Evolutionary conservation across 2,329 filamentous ascomycete species (phyloP), one percentile per base, ranked within the genome.

Genomic region (Trichophyton benhamiae): DNA sequence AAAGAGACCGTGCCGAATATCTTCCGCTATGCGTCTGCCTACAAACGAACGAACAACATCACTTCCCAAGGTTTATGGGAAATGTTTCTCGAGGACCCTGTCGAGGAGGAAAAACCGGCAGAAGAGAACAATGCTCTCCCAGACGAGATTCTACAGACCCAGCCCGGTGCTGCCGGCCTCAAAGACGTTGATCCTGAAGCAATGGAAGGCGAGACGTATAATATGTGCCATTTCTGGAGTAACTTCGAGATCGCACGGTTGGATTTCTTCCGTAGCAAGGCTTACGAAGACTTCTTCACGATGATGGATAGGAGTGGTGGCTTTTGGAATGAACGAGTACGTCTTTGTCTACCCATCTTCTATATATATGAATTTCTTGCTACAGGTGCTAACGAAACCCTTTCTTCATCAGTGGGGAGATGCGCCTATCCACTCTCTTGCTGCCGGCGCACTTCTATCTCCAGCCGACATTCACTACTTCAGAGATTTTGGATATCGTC

Each of bases 161-260:
- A 95, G 64, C 85, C 89, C 25, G 85, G 83, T 42, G 81, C 82
- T 60, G 85, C 86, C 65, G 82, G 82, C 38, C 77, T 90, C n/a
- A 85, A 87, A 33, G 85, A 94, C 48, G 88, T 96, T 61, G 90
- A 97, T 70, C 86, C 87, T 0, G 91, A 97, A 71, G 83, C 86
- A 48, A 99, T 99, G 94, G 92, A 97, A 72, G 90, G 91, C 65
- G 94, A 99, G 74, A 89, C 86, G 69, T 99, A 99, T 81, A 99
- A 99, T 78, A 99, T 99, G 94, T 99, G 94, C 74, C 94, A 99
- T 79, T 99, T 96, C 80, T 99, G 94, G 94, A 96, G 91, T 74
- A 99, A 99, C 75, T 99, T 99, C 68, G 94, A 99, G 76, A 99
- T 99, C 77, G 94, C 94, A 13, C 85, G 86, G 63, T 82, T 99